phyloP scores from a whole-genome alignment of 345 rosid species.

The Hibiscus syriacus region DNA sequence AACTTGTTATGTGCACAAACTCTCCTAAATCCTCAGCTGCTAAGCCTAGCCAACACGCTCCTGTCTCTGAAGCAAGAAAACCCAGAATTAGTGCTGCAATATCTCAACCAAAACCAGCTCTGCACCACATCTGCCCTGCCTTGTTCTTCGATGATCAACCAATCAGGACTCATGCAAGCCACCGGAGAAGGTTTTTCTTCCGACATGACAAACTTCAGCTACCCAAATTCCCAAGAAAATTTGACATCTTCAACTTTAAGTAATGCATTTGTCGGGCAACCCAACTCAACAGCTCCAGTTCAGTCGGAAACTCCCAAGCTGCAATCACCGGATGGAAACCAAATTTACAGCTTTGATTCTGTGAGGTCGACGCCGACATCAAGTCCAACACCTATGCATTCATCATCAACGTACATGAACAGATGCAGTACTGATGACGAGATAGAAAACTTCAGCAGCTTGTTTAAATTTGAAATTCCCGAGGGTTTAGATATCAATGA shows the following conservation, averaged over 20 bases:
- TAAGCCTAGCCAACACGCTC: slow-evolving; percentile 37
- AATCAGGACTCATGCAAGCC: slow-evolving; percentile 24
- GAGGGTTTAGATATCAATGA: slow-evolving; percentile 57
- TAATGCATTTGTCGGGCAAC: slow-evolving; percentile 16
- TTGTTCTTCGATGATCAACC: slow-evolving; percentile 10
- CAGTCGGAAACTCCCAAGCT: slow-evolving; percentile 24
- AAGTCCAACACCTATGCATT: slow-evolving; percentile 41
- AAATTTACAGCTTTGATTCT: slow-evolving; percentile 43
- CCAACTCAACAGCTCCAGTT: slow-evolving; percentile 14
- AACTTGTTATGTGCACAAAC: slow-evolving; percentile 38
- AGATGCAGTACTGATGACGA: slow-evolving; percentile 57
- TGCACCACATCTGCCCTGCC: slow-evolving; percentile 15
- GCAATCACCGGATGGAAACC: slow-evolving; percentile 24
- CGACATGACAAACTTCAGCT: slow-evolving; percentile 8
- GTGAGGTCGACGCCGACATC: slow-evolving; percentile 52
- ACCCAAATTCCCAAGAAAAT: slow-evolving; percentile 22
- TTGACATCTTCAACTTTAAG: slow-evolving; percentile 10
- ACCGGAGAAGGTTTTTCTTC: slow-evolving; percentile 14
- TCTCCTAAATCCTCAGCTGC: slow-evolving; percentile 40
- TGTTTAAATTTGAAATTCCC: slow-evolving; percentile 70
- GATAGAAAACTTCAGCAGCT: slow-evolving; percentile 62
- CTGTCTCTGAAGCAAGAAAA: slow-evolving; percentile 42
- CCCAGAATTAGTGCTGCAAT: slow-evolving; percentile 27
- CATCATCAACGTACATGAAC: slow-evolving; percentile 41
- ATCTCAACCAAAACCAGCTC: slow-evolving; percentile 34